Conservation (phyloP, 371 early-diverging fungal genomes). For the Gilbertella persicaria region DNA sequence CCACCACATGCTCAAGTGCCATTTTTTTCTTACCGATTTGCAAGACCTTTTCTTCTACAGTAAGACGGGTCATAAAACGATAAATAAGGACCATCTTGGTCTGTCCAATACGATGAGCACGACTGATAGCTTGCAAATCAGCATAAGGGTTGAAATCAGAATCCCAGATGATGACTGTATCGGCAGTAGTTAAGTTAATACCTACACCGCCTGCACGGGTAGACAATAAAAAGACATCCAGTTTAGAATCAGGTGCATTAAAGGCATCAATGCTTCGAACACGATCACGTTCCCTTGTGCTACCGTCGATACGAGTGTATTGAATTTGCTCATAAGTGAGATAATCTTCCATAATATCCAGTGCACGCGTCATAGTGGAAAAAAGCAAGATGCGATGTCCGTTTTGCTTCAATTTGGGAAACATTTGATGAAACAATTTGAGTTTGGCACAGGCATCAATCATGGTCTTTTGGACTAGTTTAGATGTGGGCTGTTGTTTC, state of each 20-base stretch:
- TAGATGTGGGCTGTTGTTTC: constrained; percentile 25
- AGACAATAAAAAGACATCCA: constrained; percentile 81
- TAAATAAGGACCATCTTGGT: constrained; percentile 83
- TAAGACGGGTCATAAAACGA: constrained; percentile 82
- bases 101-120: constrained; percentile 97
- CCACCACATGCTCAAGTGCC: constrained; percentile 83
- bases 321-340: constrained; percentile 48
- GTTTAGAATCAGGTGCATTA: constrained; percentile 71
- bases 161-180: constrained; percentile 94
- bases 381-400: constrained; percentile 78
- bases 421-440: constrained; percentile 64
- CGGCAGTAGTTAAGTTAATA: constrained; percentile 92
- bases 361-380: constrained; percentile 67
- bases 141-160: constrained; percentile 95
- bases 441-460: constrained; percentile 74
- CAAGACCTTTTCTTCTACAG: constrained; percentile 75
- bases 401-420: constrained; percentile 55
- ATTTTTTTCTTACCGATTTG: constrained; percentile 85
- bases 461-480: constrained; percentile 52
- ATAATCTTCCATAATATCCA: constrained; percentile 76
- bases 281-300: constrained; percentile 61
- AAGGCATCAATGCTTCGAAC: constrained; percentile 83
- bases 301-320: constrained; percentile 86
- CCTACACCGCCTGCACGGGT: constrained; percentile 96
- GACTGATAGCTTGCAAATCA: constrained; percentile 88